phyloP scores from a whole-genome alignment of 345 rosid species.

The Chamaenerion angustifolium region DNA sequence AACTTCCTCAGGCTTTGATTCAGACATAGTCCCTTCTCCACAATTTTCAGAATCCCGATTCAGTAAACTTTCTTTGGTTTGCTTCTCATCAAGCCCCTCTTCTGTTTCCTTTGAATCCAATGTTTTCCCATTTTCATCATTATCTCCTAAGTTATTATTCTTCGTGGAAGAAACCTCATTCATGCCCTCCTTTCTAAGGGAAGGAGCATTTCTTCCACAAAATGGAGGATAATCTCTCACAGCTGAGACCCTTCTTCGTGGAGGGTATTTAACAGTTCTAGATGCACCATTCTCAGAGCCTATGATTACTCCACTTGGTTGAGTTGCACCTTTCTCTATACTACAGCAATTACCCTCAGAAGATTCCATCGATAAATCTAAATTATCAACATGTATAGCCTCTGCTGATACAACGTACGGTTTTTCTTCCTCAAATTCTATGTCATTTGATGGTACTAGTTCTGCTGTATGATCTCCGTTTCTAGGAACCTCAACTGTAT shows the following conservation, averaged over 20 bases:
- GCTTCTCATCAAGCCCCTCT: constrained; percentile 10
- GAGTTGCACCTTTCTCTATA: constrained; percentile 6
- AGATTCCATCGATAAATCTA: constrained; percentile 7
- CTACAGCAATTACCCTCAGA: constrained; percentile 7
- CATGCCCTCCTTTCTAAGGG: constrained; percentile 4
- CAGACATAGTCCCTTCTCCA: constrained; percentile 2
- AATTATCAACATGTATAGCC: constrained; percentile 3
- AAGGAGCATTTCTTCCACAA: constrained; percentile 31
- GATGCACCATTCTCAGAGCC: constrained; percentile 1
- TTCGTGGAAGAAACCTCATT: constrained; percentile 7
- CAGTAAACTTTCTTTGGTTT: constrained; percentile 7
- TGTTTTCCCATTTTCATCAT: constrained; percentile 5
- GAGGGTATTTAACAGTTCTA: constrained; percentile 21
- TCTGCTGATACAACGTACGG: constrained; percentile 4
- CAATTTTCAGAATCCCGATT: constrained; percentile 10
- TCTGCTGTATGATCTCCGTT: neutral
- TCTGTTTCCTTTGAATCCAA: constrained; percentile 1
- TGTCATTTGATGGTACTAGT: neutral
- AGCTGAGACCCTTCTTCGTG: constrained; percentile 33
- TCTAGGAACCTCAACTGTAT: neutral
- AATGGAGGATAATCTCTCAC: constrained; percentile 40
- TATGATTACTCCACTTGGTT: neutral
- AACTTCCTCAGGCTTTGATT: constrained; percentile 4
- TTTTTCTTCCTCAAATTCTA: constrained; percentile 5
- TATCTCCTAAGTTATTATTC: constrained; percentile 9